A percentile compares a stretch with the other conserved stretches of the same genome.
phyloP scores from a whole-genome alignment of 2,329 filamentous ascomycete genomes.

The Hypoxylon sp. region DNA sequence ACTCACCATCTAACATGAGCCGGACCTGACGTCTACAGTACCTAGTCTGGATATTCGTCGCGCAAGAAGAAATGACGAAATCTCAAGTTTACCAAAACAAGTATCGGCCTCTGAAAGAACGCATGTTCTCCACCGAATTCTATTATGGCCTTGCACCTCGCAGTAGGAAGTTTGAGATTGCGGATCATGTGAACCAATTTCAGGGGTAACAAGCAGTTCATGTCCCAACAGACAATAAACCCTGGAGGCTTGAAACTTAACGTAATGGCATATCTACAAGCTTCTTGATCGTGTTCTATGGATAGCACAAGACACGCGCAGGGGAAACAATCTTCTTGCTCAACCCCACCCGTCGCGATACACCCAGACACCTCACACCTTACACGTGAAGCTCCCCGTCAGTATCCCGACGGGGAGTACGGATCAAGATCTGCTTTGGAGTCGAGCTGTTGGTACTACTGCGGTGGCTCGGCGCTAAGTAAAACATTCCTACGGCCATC shows the following conservation, averaged over 20 bases:
- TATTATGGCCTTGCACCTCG: background rate
- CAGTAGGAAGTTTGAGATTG: constrained; percentile 12
- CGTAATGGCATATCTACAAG: constrained; percentile 16
- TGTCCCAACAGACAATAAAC: constrained; percentile 28
- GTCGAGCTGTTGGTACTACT: background rate
- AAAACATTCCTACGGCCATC: constrained; percentile 2
- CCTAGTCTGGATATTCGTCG: background rate
- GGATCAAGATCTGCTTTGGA: background rate
- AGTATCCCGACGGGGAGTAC: background rate
- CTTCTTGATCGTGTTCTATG: background rate
- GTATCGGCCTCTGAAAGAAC: background rate
- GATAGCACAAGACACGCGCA: background rate
- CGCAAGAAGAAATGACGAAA: background rate
- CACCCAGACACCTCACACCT: no score
- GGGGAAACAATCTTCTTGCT: background rate
- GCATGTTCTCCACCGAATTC: background rate
- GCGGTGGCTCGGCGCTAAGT: constrained; percentile 2
- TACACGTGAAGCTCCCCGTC: background rate
- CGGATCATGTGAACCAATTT: constrained; percentile 10
- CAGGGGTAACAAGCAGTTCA: constrained; percentile 37
- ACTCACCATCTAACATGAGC: constrained; percentile 4
- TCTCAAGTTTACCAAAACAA: background rate
- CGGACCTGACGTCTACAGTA: background rate
- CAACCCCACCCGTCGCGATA: background rate
- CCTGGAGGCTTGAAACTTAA: constrained; percentile 5